Conservation (phyloP, 768 basidiomycete species). For the Rhodotorula kratochvilovae region DNA sequence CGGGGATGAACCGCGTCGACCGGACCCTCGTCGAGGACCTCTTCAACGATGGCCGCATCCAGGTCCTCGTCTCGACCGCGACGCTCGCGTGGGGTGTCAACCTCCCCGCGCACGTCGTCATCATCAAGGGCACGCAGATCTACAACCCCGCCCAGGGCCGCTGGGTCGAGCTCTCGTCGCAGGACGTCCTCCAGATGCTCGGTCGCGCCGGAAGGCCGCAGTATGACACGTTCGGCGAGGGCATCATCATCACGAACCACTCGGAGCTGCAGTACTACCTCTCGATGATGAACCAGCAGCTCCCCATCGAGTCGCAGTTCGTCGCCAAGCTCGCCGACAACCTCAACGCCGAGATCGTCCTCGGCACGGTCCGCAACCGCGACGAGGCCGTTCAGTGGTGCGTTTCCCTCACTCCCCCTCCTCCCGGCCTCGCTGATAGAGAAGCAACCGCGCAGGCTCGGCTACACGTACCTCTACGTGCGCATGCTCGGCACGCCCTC, state of each 20-base stretch:
- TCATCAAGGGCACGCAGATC: constrained; percentile 99
- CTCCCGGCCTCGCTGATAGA: background rate
- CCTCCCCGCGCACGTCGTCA: constrained; percentile 91
- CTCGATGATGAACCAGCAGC: constrained; percentile 88
- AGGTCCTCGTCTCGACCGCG: constrained; percentile 93
- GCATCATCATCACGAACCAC: constrained; percentile 97
- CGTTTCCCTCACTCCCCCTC: constrained; percentile 45
- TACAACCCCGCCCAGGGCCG: constrained; percentile 98
- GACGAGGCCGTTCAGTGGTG: constrained; percentile 99
- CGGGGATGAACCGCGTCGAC: constrained; percentile 89
- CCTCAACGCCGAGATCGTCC: constrained; percentile 91
- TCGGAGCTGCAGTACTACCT: constrained; percentile 95
- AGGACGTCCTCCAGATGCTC: constrained; percentile 97
- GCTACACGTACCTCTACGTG: constrained; percentile 60
- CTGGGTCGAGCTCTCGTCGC: constrained; percentile 91
- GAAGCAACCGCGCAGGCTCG: background rate
- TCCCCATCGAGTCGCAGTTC: constrained; percentile 95
- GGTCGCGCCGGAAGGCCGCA: constrained; percentile 96
- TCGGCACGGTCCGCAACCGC: constrained; percentile 87
- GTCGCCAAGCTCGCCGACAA: constrained; percentile 89
- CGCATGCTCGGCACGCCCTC: constrained; percentile 87
- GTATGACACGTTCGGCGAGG: constrained; percentile 94
- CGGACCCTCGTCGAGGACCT: constrained; percentile 88
- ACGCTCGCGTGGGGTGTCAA: constrained; percentile 99
- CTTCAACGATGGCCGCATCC: constrained; percentile 84